phyloP scores from a whole-genome alignment of 306 rosid genomes.

The Cicer cuneatum region DNA sequence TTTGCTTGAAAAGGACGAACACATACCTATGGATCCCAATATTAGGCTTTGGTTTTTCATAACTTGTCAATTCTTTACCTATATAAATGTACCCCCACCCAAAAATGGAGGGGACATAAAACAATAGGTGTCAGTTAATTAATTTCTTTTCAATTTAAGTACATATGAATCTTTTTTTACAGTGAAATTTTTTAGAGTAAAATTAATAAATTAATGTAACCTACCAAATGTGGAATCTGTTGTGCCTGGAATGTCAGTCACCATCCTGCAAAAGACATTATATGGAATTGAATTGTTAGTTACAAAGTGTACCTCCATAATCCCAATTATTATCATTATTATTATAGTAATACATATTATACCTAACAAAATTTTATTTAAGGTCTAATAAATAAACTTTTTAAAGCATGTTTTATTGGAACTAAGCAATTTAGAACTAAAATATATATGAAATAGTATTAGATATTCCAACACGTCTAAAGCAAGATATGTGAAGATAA shows the following conservation, averaged over 20 bases:
- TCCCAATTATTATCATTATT: background rate
- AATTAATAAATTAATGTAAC: background rate
- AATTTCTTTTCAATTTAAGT: no score
- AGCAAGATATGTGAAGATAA: no score
- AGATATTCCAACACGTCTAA: no score
- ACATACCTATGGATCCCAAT: constrained; percentile 95
- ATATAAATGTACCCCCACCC: background rate
- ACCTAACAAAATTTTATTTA: background rate
- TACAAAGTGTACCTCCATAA: background rate
- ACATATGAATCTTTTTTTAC: no score
- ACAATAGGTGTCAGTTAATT: background rate
- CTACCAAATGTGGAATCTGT: constrained; percentile 93
- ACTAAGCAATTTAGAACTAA: no score
- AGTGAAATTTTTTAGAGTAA: no score
- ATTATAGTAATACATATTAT: background rate
- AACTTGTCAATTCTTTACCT: constrained; percentile 78
- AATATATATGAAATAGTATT: no score
- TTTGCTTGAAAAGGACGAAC: constrained; percentile 80
- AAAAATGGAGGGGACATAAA: background rate
- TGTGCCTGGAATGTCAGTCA: constrained; percentile 96
- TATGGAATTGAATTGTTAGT: background rate
- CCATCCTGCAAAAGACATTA: constrained; percentile 65
- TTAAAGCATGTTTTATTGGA: no score
- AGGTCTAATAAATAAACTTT: no score
- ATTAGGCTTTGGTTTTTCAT: constrained; percentile 79